Base-by-base conservation (phyloP, 148 eudicot species). In the Camellia japonica region DNA sequence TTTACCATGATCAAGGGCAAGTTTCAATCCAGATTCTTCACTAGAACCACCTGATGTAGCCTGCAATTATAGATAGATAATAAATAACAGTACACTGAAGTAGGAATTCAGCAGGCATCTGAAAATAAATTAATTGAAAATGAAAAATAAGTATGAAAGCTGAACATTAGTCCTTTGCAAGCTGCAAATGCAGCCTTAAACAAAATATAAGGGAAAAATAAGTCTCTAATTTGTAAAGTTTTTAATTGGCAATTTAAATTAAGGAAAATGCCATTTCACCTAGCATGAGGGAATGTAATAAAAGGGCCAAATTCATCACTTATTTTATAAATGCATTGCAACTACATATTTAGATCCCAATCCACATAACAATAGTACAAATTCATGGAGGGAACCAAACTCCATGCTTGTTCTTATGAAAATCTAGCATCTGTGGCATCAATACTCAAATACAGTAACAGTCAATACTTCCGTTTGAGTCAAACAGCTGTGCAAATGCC, bases 11-110 rank as follows among this genome's bases (percentile, higher is more conserved):
- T 85, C 67, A 70, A 90, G 78, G 61, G 88, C 89, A 10, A 88
- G 83, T 79, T 87, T 85, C 87, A 90, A 67, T 43, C 86, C 86
- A 0, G 89, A 88, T n/a, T 88, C 91, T 87, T 85, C 90, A 70
- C 83, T 84, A 16, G 85, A 78, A 38, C 63, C 87, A 41, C 89
- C 90, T 51, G 84, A 51, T 2, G 83, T 66, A 14, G 71, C 82
- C 93, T 90, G 88, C 83, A 74, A 38, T 43, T 41, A 30, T 63
- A 41, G 71, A 10, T 6, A 42, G 14, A 1, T 30, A 30, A 30
- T 30, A 30, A 56, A 41, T 15, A 30, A 38, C 10, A 58, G 1
- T 7, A 38, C 38, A 66, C 14, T 30, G 3, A 5, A 11, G 46
- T 66, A 44, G 11, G 70, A 44, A 66, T 66, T 66, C 46, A 41